Percentiles rank a stretch among this genome's conserved stretches.
Conservation (phyloP, 441 rosid species). For the Manihot esculenta region DNA sequence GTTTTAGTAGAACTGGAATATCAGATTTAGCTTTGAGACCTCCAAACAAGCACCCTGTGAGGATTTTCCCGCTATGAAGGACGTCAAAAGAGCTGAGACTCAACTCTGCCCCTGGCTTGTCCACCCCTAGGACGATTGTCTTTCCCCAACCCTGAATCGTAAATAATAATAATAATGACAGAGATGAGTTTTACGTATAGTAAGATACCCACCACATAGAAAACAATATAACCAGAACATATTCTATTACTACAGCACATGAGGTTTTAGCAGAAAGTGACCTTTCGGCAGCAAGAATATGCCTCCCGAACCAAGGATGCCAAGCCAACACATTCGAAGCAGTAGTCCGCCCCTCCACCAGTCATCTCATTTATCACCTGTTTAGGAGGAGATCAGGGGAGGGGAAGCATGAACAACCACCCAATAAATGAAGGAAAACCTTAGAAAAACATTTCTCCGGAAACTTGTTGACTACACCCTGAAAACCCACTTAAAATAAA, state of each 20-base stretch:
- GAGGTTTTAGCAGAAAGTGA: conserved; percentile 16
- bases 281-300: conserved; percentile 76
- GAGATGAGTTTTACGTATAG: not conserved
- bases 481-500: not conserved
- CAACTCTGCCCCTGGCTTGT: conserved; percentile 52
- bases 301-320: conserved; percentile 70
- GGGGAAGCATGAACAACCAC: not conserved
- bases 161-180: not conserved
- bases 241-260: not conserved
- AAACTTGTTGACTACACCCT: not conserved
- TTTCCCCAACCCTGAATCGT: conserved; percentile 79
- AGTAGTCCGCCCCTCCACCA: conserved; percentile 81
- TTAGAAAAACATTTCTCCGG: no score
- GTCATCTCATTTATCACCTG: conserved; percentile 77
- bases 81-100: conserved; percentile 47
- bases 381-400: not conserved
- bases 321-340: conserved; percentile 84
- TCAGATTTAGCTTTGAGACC: conserved; percentile 80
- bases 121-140: conserved; percentile 73
- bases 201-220: not conserved
- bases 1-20: conserved; percentile 68
- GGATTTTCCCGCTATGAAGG: conserved; percentile 54
- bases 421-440: not conserved
- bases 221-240: not conserved
- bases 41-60: conserved; percentile 70